Conservation (phyloP, 2,329 filamentous ascomycete genomes). For the Cladosporium sp. region DNA sequence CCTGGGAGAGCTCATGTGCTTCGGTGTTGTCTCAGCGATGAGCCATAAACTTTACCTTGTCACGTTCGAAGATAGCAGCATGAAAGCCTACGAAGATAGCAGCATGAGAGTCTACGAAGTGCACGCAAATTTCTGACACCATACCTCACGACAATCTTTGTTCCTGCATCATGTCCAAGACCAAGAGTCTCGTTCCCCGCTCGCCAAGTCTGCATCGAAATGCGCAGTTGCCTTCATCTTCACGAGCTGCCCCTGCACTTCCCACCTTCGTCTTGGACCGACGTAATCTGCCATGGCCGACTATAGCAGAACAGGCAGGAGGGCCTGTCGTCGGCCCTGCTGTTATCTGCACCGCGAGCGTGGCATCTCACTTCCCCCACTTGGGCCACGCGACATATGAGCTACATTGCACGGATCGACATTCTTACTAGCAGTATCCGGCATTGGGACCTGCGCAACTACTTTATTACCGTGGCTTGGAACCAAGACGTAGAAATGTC, state of each 20-base stretch:
- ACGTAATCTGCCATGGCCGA: slow-evolving; percentile 6
- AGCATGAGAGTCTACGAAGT: too few relatives aligned
- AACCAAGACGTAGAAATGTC: slow-evolving; percentile 9
- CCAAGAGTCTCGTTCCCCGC: background rate
- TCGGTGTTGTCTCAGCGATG: too few relatives aligned
- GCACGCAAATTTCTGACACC: too few relatives aligned
- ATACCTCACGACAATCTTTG: too few relatives aligned
- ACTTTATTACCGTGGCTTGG: background rate
- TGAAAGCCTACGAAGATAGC: too few relatives aligned
- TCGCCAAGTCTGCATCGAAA: background rate
- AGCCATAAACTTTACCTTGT: too few relatives aligned
- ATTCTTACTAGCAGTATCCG: background rate
- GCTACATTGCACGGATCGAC: slow-evolving; percentile 3
- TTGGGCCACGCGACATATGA: background rate
- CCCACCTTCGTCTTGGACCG: slow-evolving; percentile 8
- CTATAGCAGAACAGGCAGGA: slow-evolving; percentile 17
- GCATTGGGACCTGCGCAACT: background rate
- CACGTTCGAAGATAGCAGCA: too few relatives aligned
- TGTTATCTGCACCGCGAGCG: background rate
- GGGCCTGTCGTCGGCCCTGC: background rate
- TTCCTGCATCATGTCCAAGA: background rate
- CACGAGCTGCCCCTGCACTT: background rate
- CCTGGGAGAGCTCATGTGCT: too few relatives aligned
- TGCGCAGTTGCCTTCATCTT: background rate
- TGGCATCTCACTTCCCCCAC: background rate